phyloP scores from a whole-genome alignment of 2,329 filamentous ascomycete genomes.

The Cladobotryum protrusum region DNA sequence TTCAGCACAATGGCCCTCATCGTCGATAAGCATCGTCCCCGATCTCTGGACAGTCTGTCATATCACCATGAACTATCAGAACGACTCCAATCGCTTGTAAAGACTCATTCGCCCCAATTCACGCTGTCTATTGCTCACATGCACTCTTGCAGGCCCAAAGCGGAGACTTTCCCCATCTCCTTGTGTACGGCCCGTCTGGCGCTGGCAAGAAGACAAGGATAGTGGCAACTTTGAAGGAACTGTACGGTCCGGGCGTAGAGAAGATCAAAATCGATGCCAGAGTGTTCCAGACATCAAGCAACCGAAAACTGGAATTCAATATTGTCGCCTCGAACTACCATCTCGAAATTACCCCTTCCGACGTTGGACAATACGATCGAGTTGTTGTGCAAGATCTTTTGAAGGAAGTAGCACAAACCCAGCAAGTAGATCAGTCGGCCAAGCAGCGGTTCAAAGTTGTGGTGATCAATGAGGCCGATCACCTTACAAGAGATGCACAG shows the following conservation, averaged over 20 bases:
- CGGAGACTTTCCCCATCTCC: conserved; percentile 94
- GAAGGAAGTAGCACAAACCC: conserved; percentile 97
- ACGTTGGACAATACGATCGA: conserved; percentile 92
- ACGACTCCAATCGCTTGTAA: conserved; percentile 76
- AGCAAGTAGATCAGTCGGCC: conserved; percentile 91
- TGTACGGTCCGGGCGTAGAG: conserved; percentile 94
- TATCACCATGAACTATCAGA: conserved; percentile 89
- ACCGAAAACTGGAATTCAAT: conserved; percentile 98
- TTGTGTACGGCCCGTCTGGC: conserved; percentile 93
- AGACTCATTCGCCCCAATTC: conserved; percentile 17
- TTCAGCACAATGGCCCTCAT: conserved; percentile 54
- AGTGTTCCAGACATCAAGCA: conserved; percentile 90
- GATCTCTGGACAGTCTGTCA: conserved; percentile 69
- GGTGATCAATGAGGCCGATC: conserved; percentile 97
- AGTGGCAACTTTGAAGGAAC: conserved; percentile 87
- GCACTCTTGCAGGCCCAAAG: conserved; percentile 70
- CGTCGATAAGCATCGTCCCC: conserved; percentile 66
- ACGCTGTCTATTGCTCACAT: conserved; percentile 3
- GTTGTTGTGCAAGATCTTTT: conserved; percentile 93
- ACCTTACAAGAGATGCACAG: conserved; percentile 88
- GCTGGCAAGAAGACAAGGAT: conserved; percentile 98
- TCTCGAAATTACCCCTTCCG: conserved; percentile 94
- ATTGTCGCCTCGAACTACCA: conserved; percentile 97
- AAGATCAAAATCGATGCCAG: conserved; percentile 99
- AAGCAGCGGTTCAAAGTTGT: conserved; percentile 96